Evolutionary conservation across 768 basidiomycete genomes (phyloP).

Genomic region (Xerocomellus dryophilus): DNA sequence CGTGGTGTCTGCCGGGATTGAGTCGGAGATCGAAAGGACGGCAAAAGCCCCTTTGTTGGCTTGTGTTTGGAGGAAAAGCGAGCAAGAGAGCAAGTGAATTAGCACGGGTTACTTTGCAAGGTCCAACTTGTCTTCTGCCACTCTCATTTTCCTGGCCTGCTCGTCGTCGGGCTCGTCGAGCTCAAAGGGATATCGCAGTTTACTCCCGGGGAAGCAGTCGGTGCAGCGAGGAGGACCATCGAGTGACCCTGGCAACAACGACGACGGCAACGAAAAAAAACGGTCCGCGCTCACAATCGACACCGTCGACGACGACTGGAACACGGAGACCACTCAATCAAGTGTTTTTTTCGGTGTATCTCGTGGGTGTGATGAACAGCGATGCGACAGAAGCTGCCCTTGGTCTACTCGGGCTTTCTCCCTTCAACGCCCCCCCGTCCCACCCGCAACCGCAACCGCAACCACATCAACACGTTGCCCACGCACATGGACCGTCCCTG

Average conservation of each 20-base stretch:
- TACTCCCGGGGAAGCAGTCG: background rate
- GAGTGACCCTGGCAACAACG: background rate
- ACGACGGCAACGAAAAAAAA: conserved; percentile 19
- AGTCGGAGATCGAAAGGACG: conserved; percentile 21
- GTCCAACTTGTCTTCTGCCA: conserved; percentile 15
- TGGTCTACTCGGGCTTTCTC: conserved; percentile 51
- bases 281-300: conserved; percentile 13
- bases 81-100: conserved; percentile 15
- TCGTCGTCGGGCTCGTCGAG: conserved; percentile 20
- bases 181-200: conserved; percentile 5
- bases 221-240: conserved; percentile 5
- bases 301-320: conserved; percentile 10
- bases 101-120: conserved; percentile 19
- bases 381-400: conserved; percentile 61
- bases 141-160: conserved; percentile 4
- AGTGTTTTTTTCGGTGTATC: conserved; percentile 8
- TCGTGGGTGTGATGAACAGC: conserved; percentile 39
- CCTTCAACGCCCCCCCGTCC: conserved; percentile 32
- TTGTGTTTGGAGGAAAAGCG: conserved; percentile 25
- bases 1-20: background rate
- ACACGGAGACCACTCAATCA: conserved; percentile 3
- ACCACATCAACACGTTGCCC: conserved; percentile 25
- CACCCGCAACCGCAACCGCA: conserved; percentile 26
- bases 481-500: conserved; percentile 28
- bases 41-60: conserved; percentile 28